Evolutionary conservation across 768 basidiomycete species (phyloP).

Genomic region (Xerocomellus chrysenteron): DNA sequence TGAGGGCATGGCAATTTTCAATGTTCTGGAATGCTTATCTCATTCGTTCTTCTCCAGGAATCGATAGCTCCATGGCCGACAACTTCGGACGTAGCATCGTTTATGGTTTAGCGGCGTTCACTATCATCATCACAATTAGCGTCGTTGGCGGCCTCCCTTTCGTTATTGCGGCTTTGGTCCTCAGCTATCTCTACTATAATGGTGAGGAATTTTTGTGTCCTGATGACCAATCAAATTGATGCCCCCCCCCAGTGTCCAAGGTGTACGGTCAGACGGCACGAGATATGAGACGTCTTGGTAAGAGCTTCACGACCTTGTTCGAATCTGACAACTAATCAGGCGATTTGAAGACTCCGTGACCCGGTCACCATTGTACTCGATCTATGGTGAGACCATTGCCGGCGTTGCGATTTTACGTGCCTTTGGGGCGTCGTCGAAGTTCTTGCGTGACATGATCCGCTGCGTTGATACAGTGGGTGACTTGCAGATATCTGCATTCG

Average conservation of each 20-base stretch:
- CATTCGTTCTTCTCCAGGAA: conserved; percentile 43
- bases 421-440: conserved; percentile 86
- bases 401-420: conserved; percentile 64
- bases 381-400: conserved; percentile 51
- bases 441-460: conserved; percentile 79
- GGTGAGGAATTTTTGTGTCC: conserved; percentile 40
- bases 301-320: conserved; percentile 13
- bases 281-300: conserved; percentile 79
- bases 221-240: conserved; percentile 6
- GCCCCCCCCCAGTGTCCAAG: conserved; percentile 34
- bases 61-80: conserved; percentile 81
- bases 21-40: not conserved
- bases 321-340: not conserved
- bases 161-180: conserved; percentile 52
- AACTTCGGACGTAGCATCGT: conserved; percentile 80
- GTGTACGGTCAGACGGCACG: conserved; percentile 83
- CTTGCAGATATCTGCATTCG: not conserved
- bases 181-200: conserved; percentile 69
- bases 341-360: conserved; percentile 43
- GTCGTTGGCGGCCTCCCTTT: conserved; percentile 79
- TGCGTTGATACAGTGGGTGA: conserved; percentile 73
- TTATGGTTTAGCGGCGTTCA: conserved; percentile 65
- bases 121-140: conserved; percentile 74
- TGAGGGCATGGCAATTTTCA: conserved; percentile 45
- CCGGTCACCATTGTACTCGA: conserved; percentile 47